These are phyloP conservation scores for Rhynchosporium secalis DNA, from an alignment of 2,329 filamentous ascomycete species.

Conservation along the genomic window DNA sequence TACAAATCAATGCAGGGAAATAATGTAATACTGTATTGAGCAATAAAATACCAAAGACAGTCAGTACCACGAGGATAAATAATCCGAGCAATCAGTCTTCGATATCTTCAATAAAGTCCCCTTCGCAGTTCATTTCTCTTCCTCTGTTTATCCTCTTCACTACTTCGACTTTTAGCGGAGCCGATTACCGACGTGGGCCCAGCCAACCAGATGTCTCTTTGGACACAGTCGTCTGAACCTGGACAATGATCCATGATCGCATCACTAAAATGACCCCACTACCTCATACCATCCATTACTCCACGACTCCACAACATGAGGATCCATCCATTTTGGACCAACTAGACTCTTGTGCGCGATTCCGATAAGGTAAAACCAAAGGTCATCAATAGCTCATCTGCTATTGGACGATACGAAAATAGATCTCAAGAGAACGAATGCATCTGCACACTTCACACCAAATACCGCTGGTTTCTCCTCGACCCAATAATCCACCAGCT, in stretches of 20 bases:
- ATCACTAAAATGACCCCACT: constrained; percentile 7
- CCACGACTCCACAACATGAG: not conserved
- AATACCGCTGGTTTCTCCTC: not conserved
- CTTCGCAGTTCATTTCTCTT: no score
- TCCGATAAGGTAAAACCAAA: no score
- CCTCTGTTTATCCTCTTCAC: no score
- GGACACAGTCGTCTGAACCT: not conserved
- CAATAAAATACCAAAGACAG: no score
- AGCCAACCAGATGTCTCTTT: not conserved
- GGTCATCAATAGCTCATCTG: no score
- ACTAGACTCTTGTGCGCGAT: not conserved
- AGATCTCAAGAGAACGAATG: not conserved
- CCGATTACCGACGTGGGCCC: not conserved
- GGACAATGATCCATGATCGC: not conserved
- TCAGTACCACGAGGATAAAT: no score
- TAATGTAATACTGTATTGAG: no score
- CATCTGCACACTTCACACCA: not conserved
- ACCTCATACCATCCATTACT: not conserved
- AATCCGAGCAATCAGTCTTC: no score
- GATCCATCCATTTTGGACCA: not conserved
- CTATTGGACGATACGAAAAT: no score
- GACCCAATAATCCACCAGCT: not conserved
- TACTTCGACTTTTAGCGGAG: not conserved
- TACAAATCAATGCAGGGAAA: no score
- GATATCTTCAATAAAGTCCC: no score